Percentiles rank a stretch among this genome's conserved stretches.
phyloP scores from a whole-genome alignment of 2,329 filamentous ascomycete species.

The Fusarium nurragi region DNA sequence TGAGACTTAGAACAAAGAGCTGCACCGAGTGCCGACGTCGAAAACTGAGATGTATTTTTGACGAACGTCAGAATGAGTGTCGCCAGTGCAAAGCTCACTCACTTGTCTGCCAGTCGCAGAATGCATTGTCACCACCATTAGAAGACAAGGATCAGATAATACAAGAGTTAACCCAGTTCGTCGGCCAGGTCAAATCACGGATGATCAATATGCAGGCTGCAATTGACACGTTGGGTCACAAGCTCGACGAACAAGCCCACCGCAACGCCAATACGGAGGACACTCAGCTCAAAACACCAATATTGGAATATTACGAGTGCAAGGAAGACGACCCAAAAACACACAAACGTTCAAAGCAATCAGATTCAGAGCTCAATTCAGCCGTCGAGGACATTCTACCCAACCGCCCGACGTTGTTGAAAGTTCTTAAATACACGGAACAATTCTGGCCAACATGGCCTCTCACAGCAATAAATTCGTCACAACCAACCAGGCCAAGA shows the following conservation, averaged over 20 bases:
- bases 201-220: constrained; percentile 19
- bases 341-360: neutral
- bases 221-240: constrained; percentile 1
- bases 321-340: neutral
- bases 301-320: neutral
- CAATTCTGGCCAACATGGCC: constrained; percentile 38
- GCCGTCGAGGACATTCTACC: neutral
- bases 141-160: neutral
- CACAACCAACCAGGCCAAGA: neutral
- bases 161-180: neutral
- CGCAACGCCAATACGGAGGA: neutral
- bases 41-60: constrained; percentile 59
- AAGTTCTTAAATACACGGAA: constrained; percentile 9
- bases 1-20: constrained; percentile 48
- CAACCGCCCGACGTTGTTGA: neutral
- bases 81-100: constrained; percentile 57
- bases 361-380: neutral
- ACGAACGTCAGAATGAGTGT: constrained; percentile 51
- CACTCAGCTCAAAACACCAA: neutral
- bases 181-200: constrained; percentile 6
- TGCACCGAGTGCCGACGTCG: constrained; percentile 57
- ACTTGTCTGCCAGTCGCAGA: constrained; percentile 57
- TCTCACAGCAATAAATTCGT: neutral
- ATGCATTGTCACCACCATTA: constrained; percentile 1
- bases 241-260: neutral